These are phyloP conservation scores for Reutealis trisperma DNA, from an alignment of 345 rosid genomes.

Conservation along the genomic window DNA sequence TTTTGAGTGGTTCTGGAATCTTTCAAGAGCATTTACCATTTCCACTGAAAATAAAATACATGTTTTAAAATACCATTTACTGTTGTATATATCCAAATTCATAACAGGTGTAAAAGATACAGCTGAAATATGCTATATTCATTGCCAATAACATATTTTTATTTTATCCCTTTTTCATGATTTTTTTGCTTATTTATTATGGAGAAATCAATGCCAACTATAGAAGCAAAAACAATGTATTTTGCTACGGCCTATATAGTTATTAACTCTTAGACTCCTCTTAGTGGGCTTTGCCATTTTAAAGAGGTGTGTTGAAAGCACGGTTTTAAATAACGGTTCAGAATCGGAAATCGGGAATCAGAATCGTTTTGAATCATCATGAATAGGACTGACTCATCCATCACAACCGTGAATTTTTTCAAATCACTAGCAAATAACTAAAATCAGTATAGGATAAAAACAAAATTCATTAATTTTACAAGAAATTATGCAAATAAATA, in stretches of 20 bases:
- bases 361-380: too few relatives aligned
- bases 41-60: not conserved
- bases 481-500: too few relatives aligned
- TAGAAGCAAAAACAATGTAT: not conserved
- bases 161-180: not conserved
- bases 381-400: too few relatives aligned
- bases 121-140: not conserved
- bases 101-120: not conserved
- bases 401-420: too few relatives aligned
- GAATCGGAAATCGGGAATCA: too few relatives aligned
- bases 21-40: not conserved
- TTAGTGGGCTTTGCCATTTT: not conserved
- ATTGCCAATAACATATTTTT: not conserved
- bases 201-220: not conserved
- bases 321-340: too few relatives aligned
- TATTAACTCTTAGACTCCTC: not conserved
- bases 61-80: not conserved
- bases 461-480: too few relatives aligned
- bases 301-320: not conserved
- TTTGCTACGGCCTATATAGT: not conserved
- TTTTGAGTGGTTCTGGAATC: not conserved
- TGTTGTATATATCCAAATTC: not conserved
- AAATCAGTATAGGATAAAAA: too few relatives aligned
- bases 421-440: too few relatives aligned
- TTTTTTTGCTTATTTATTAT: not conserved